A percentile compares a stretch with the other conserved stretches of the same genome.
Evolutionary conservation across 176 grass and related monocot species (phyloP).

Genomic region (Stipa capillata): DNA sequence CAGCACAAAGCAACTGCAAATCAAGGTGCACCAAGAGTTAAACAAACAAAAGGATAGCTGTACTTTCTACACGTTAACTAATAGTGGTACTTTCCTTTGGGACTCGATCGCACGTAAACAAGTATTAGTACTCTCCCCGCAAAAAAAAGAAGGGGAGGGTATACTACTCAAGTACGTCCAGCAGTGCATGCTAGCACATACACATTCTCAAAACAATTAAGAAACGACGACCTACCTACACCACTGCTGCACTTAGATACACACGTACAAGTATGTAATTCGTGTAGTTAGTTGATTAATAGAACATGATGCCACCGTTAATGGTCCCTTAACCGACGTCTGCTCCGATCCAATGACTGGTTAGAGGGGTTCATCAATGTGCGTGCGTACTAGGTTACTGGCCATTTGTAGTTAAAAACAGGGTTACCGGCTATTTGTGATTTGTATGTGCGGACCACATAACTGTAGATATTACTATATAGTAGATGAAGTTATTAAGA

Average conservation of each 20-base stretch:
- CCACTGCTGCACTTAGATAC: neutral
- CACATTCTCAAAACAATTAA: neutral
- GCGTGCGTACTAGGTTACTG: neutral
- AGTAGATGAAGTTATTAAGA: neutral
- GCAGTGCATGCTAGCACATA: neutral
- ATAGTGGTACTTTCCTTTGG: neutral
- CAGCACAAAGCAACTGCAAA: neutral
- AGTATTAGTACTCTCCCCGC: no score
- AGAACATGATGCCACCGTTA: neutral
- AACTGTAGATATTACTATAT: neutral
- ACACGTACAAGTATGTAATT: neutral
- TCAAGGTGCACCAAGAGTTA: neutral
- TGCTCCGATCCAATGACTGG: neutral
- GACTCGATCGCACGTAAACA: neutral
- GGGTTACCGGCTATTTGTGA: neutral
- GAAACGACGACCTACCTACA: neutral
- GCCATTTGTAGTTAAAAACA: no score
- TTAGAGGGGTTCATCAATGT: neutral
- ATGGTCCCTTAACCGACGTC: conserved; percentile 5
- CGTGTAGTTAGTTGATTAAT: neutral
- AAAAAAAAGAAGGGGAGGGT: no score
- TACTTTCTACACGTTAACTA: neutral
- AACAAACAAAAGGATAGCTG: neutral
- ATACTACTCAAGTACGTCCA: neutral
- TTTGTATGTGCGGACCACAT: neutral